Base-by-base conservation (phyloP, 2,329 filamentous ascomycete species). In the Fusarium sp. region DNA sequence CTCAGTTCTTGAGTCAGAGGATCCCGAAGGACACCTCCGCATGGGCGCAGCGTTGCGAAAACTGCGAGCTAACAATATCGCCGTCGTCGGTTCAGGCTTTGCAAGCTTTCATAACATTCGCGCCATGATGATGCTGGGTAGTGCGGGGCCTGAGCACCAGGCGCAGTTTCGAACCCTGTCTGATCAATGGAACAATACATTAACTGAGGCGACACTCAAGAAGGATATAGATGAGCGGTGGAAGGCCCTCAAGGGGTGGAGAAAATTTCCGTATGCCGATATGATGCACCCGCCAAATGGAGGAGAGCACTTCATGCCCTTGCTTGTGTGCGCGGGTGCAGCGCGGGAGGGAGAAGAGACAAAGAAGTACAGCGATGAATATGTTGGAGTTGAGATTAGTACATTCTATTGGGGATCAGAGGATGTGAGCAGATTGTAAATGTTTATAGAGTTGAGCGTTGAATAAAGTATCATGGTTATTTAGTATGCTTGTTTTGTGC, bases 51-150 rank as follows among this genome's bases (percentile, higher is more conserved):
- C 88, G 3, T 83, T 90, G 14, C 75, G 78, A 15, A 73, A 75
- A 12, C 84, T 90, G 50, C 85, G 88, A 17, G 79, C 81, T 40
- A 79, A 83, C 32, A 87, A 87, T 77, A 80, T 90, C n/a, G 88
- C 88, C 71, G 83, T 90, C 60, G 73, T 90, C 42, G 88, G 88
- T n/a, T 89, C 86, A 1, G 88, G 88, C 27, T 89, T 89, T 70
- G 87, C 88, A 2, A 86, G 85, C 5, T 81, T 89, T 60, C 88
- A 90, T 76, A 89, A 89, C 75, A 73, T 89, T 12, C 78, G 81
- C 27, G 72, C 82, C 33, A 85, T 89, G 83, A 81, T 84, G 32
- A 60, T 71, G 45, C 71, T 84, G 30, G 72, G 76, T 27, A 62
- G 55, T 49, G 70, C 73, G 18, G 73, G 77, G 7, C 50, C 69